Evolutionary conservation across 257 asterid species (phyloP), one percentile per base, ranked within the genome.

Genomic region (Plectranthus barbatus): DNA sequence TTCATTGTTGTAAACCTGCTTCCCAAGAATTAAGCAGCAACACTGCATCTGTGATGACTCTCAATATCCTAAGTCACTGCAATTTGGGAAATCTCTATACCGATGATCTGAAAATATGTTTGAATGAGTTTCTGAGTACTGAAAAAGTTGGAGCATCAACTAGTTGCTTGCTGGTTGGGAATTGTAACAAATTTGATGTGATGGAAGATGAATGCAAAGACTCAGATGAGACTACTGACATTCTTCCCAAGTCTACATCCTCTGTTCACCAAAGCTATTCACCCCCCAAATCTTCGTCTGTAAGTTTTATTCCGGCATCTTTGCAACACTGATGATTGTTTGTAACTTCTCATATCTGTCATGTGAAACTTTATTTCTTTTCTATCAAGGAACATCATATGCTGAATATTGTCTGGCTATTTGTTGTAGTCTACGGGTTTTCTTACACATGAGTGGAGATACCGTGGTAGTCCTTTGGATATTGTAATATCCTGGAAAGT

Each of bases 101-200:
- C 75, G 60, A 37, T 67, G 73, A 70, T 47, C 71, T 82, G 60
- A 56, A 72, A 52, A 26, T 61, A 46, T 50, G 73, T 60, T 61
- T 77, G 53, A 53, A 80, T 21, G 81, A 74, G 18, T 44, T 55
- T 69, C 39, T 60, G 31, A 74, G 50, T 45, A 60, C 26, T 52
- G 72, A 74, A 45, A 74, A 64, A 9, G 15, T 4, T 29, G 62
- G 66, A 56, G 56, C 37, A 15, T 51, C 71, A 21, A 52, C 39
- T 15, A 19, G 50, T 63, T 64, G 64, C 66, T 24, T n/a, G 14
- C 56, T 67, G 9, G 46, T 51, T 3, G 66, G 17, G 47, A 26
- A 56, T 45, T 46, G 62, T 46, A 60, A 18, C 47, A 40, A 29
- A 5, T 23, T 45, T 53, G 54, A 69, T 47, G 50, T 50, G 13